These are phyloP conservation scores for Otatea glauca DNA, from an alignment of 176 grass and related monocot species.

Conservation along the genomic window DNA sequence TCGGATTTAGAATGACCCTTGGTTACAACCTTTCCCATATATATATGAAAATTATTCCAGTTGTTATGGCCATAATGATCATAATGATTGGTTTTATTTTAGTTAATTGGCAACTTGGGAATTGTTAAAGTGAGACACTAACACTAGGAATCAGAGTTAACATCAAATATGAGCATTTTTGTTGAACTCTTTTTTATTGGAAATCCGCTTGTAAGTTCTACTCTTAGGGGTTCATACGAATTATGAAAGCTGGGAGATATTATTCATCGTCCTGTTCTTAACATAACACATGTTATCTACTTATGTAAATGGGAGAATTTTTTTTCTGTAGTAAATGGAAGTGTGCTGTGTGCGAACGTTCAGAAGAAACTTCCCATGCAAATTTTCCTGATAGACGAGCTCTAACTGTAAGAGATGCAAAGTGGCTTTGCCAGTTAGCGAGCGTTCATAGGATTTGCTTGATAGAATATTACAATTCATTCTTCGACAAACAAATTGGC, in stretches of 20 bases:
- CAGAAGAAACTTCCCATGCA: neutral
- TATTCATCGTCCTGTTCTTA: neutral
- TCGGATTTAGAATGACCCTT: slow-evolving; percentile 2
- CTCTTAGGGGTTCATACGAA: neutral
- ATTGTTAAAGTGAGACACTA: slow-evolving; percentile 29
- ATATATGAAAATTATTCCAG: neutral
- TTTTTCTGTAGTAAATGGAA: neutral
- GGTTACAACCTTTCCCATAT: neutral
- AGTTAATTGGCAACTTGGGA: slow-evolving; percentile 18
- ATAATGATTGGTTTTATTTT: neutral
- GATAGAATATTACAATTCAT: neutral
- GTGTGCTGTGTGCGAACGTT: too few species aligned
- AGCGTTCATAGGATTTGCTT: neutral
- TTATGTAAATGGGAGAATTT: neutral
- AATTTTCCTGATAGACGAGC: neutral
- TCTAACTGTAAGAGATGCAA: neutral
- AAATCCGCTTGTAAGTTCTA: neutral
- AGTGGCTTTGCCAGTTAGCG: neutral
- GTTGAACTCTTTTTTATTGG: neutral
- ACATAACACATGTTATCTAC: slow-evolving; percentile 17
- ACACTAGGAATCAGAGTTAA: slow-evolving; percentile 17
- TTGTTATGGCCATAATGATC: neutral
- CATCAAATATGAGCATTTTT: slow-evolving; percentile 16
- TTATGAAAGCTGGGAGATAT: neutral
- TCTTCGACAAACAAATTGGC: neutral